Evolutionary conservation across 345 rosid genomes (phyloP).

Genomic region (Salix udensis): DNA sequence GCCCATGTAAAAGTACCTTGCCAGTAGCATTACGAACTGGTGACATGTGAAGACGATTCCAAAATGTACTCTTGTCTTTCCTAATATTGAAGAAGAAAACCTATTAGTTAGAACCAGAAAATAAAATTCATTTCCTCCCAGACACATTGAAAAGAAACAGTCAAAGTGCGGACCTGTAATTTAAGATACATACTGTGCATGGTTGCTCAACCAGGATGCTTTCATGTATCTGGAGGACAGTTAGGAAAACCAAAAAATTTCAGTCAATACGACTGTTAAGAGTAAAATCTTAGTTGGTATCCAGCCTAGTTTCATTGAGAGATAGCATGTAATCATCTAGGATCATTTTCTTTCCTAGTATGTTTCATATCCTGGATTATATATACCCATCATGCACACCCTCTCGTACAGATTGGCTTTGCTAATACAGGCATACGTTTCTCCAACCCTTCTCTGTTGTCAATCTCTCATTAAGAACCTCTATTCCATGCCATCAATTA

Average conservation of each 20-base stretch:
- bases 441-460: not conserved
- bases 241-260: slow-evolving; percentile 1
- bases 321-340: not conserved
- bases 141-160: slow-evolving; percentile 19
- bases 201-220: slow-evolving; percentile 59
- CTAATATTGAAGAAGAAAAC: slow-evolving; percentile 38
- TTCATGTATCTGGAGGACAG: slow-evolving; percentile 55
- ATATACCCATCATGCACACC: not conserved
- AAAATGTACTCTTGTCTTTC: slow-evolving; percentile 73
- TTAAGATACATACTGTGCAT: slow-evolving; percentile 90
- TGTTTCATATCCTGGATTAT: not conserved
- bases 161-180: slow-evolving; percentile 80
- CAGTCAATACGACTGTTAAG: not conserved
- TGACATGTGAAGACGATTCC: slow-evolving; percentile 90
- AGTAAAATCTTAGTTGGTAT: not conserved
- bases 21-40: slow-evolving; percentile 94
- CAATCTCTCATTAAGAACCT: not conserved
- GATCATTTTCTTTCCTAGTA: not conserved
- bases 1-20: slow-evolving; percentile 53
- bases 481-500: slow-evolving; percentile 1
- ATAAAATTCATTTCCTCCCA: not conserved
- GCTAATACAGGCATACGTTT: not conserved
- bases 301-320: not conserved
- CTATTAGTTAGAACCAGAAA: slow-evolving; percentile 4
- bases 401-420: not conserved